Conservation (phyloP, 1,284 basidiomycete genomes). For the Porphyrellus sp. region DNA sequence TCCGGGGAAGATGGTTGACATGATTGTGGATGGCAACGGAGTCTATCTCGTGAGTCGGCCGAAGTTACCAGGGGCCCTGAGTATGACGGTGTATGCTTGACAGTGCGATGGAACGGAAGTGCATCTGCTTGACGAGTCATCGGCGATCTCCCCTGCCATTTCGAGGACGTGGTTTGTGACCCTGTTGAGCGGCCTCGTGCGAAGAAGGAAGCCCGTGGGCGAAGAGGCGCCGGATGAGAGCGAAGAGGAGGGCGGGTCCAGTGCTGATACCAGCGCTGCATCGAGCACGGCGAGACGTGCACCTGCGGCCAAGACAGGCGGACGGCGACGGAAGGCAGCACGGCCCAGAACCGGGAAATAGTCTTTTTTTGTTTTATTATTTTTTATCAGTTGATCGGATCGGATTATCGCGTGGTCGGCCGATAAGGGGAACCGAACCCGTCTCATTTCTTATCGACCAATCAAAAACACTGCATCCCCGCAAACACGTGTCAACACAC, state of each 20-base stretch:
- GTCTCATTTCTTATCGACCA: slow-evolving; percentile 32
- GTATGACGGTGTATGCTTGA: slow-evolving; percentile 11
- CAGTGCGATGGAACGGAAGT: slow-evolving; percentile 52
- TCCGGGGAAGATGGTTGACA: slow-evolving; percentile 57
- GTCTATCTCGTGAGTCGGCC: slow-evolving; percentile 65
- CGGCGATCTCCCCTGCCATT: slow-evolving; percentile 46
- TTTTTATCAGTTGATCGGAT: slow-evolving; percentile 4
- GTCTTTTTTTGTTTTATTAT: neutral
- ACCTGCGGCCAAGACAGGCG: slow-evolving; percentile 51
- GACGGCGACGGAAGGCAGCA: slow-evolving; percentile 54
- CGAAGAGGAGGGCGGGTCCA: slow-evolving; percentile 26
- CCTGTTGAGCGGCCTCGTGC: slow-evolving; percentile 36
- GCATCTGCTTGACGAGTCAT: slow-evolving; percentile 49
- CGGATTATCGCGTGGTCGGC: slow-evolving; percentile 8
- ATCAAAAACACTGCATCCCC: slow-evolving; percentile 13
- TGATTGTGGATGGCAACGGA: slow-evolving; percentile 70
- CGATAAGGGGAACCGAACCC: slow-evolving; percentile 1
- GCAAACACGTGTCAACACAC: slow-evolving; percentile 30
- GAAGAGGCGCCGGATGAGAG: slow-evolving; percentile 8
- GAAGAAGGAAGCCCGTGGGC: slow-evolving; percentile 16
- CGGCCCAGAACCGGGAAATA: slow-evolving; percentile 35
- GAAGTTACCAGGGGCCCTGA: slow-evolving; percentile 9
- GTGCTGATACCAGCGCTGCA: slow-evolving; percentile 29
- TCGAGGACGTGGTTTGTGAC: slow-evolving; percentile 51
- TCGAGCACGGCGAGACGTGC: slow-evolving; percentile 27